Evolutionary conservation across 768 basidiomycete species (phyloP), one percentile per base, ranked within the genome.

Genomic region (Suillus fuscotomentosus): DNA sequence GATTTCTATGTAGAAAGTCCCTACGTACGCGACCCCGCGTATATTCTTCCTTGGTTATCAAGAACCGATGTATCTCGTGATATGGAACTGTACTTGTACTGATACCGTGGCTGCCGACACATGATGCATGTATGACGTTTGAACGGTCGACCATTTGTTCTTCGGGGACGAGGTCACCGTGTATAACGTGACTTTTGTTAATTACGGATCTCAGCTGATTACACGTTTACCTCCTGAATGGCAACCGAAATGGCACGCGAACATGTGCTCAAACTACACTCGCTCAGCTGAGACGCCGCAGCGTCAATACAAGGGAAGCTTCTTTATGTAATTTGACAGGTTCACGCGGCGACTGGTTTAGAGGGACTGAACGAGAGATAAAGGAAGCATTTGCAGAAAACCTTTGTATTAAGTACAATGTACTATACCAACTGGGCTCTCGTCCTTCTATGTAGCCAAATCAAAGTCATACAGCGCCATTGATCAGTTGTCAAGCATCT

Each of bases 401-500:
- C 31, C 10, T 54, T 36, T 36, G 53, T 51, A 31, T 31, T 31
- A 51, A 27, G 51, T 36, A 54, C 31, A 0, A 10, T 20, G 31
- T 53, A 34, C 31, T 20, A 20, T 4, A 15, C 8, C 14, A 51
- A 27, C 27, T 50, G 13, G 31, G 15, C 14, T 38, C 34, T 15
- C 38, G 20, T 27, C 24, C 2, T 39, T 39, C 14, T 3, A 15
- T 27, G 27, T 3, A 27, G 27, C 9, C 15, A 41, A 24, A 54
- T 56, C 11, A 5, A 24, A 56, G 22, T 39, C 38, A 22, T 24
- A 9, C n/a, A 6, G 15, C 17, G 31, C 6, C 17, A 42, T 22
- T 11, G 3, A 51, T 67, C 54, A 75, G 47, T 75, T 68, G 61
- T 72, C 69, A 38, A 77, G 65, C 34, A 51, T 68, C 13, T 82